A percentile compares a stretch with the other conserved stretches of the same genome.
Conservation (phyloP, 139 green algal genomes). For the Asterochloris erici region DNA sequence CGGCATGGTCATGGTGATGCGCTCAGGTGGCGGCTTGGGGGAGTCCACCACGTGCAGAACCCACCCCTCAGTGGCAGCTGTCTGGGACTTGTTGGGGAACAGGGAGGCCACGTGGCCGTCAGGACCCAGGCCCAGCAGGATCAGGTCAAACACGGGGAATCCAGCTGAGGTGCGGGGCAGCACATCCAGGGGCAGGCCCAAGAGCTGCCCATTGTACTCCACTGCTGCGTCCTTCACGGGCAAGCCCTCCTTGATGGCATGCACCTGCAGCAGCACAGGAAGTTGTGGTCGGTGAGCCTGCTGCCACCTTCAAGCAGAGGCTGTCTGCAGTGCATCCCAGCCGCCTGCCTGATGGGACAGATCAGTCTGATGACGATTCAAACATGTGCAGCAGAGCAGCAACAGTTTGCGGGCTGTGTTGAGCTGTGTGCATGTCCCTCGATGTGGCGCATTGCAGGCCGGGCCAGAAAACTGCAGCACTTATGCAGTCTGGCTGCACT, state of each 20-base stretch:
- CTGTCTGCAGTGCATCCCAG: too few relatives aligned
- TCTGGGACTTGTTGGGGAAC: slow-evolving; percentile 86
- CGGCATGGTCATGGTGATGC: slow-evolving; percentile 92
- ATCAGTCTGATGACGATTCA: too few relatives aligned
- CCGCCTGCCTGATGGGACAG: too few relatives aligned
- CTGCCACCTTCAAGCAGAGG: too few relatives aligned
- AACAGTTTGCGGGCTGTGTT: too few relatives aligned
- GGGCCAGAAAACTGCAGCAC: too few relatives aligned
- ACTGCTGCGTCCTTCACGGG: slow-evolving; percentile 39
- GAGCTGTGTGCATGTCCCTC: too few relatives aligned
- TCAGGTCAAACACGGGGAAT: slow-evolving; percentile 74
- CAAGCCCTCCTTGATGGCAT: slow-evolving; percentile 51
- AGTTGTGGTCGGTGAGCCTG: too few relatives aligned
- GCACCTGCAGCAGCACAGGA: slow-evolving; percentile 5
- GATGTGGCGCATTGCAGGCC: too few relatives aligned
- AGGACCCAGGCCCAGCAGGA: slow-evolving; percentile 94
- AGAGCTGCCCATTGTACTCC: slow-evolving; percentile 45
- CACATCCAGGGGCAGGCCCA: slow-evolving; percentile 13
- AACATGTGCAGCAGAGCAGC: too few relatives aligned
- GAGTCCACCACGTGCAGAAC: slow-evolving; percentile 87
- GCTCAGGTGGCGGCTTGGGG: slow-evolving; percentile 93
- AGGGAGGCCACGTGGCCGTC: slow-evolving; percentile 97
- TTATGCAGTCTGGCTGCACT: too few relatives aligned
- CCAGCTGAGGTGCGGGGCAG: slow-evolving; percentile 23
- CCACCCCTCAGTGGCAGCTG: slow-evolving; percentile 65